These are phyloP conservation scores for Colletotrichum musae DNA, from an alignment of 2,329 filamentous ascomycete species.

Conservation along the genomic window DNA sequence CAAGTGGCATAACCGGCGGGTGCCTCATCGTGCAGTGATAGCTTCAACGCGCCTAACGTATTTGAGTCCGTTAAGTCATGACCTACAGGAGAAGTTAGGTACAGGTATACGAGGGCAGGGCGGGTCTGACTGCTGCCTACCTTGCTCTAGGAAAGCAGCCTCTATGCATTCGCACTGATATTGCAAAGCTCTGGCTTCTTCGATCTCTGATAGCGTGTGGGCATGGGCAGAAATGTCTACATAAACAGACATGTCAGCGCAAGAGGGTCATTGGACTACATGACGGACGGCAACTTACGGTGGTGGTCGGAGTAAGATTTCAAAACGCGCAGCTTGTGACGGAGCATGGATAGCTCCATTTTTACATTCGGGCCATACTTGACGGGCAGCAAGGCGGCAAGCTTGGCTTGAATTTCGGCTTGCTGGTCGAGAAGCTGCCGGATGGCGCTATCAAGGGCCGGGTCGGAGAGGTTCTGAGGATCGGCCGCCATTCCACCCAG, in stretches of 20 bases:
- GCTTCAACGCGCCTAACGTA: constrained; percentile 56
- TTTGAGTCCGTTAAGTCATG: constrained; percentile 59
- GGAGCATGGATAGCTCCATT: constrained; percentile 68
- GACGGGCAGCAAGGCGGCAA: constrained; percentile 62
- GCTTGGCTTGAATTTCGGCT: constrained; percentile 66
- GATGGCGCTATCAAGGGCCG: constrained; percentile 60
- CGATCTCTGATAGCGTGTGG: constrained; percentile 66
- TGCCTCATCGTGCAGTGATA: constrained; percentile 54
- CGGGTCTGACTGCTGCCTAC: constrained; percentile 49
- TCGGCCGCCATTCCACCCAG: constrained; percentile 44
- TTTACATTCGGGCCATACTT: constrained; percentile 64
- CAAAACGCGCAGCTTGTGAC: constrained; percentile 67
- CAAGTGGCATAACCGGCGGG: constrained; percentile 65
- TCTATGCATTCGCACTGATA: constrained; percentile 73
- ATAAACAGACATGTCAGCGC: not conserved
- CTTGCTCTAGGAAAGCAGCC: constrained; percentile 63
- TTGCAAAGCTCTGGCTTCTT: constrained; percentile 70
- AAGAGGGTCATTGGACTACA: not conserved
- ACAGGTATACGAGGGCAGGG: too few species aligned
- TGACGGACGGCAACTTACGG: constrained; percentile 57
- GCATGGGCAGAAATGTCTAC: constrained; percentile 57
- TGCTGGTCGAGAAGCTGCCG: constrained; percentile 65
- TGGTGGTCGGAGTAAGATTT: constrained; percentile 63
- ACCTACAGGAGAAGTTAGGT: constrained; percentile 50
- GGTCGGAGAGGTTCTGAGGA: constrained; percentile 47